phyloP scores from a whole-genome alignment of 345 rosid species.

The Lepidium aucheri region DNA sequence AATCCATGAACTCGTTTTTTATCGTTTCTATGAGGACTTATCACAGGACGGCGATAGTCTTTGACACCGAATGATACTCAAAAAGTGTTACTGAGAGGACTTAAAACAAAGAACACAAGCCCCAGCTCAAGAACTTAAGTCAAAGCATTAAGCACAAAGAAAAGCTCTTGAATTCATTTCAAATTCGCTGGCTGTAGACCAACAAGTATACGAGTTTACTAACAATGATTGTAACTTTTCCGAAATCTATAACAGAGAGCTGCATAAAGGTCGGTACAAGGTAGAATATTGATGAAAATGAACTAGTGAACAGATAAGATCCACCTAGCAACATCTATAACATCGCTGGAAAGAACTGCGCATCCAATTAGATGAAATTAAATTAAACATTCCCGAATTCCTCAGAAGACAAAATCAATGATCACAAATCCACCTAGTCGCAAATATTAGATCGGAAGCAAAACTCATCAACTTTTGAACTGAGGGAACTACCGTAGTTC shows the following conservation, averaged over 20 bases:
- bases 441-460: constrained; percentile 1
- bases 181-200: background rate
- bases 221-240: background rate
- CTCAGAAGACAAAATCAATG: background rate
- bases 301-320: constrained; percentile 1
- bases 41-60: background rate
- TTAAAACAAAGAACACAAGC: background rate
- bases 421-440: background rate
- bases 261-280: background rate
- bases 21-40: background rate
- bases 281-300: background rate
- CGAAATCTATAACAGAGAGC: background rate
- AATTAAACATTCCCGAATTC: background rate
- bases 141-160: background rate
- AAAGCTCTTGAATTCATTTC: background rate
- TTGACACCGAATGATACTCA: background rate
- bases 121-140: background rate
- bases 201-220: background rate
- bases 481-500: background rate
- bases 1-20: background rate
- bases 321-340: background rate
- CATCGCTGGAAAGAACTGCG: background rate
- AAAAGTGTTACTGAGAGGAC: background rate
- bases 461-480: background rate
- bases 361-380: background rate